Evolutionary conservation across 2,329 filamentous ascomycete genomes (phyloP).

Genomic region (Lachnellula subtilissima): DNA sequence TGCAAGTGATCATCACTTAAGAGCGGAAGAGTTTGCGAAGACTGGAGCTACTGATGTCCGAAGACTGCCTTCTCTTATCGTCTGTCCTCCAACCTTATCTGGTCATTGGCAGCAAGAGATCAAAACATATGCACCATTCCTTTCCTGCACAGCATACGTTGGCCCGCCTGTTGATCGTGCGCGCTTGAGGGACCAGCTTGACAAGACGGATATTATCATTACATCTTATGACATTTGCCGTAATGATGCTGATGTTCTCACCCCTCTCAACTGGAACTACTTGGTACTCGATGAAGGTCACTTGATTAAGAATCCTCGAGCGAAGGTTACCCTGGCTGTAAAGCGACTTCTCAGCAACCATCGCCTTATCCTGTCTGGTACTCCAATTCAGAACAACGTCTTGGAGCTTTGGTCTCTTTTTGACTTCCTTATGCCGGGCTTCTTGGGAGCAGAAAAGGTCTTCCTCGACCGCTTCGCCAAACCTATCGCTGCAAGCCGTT

Average conservation of each 20-base stretch:
- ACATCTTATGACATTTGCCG: slow-evolving; percentile 98
- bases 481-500: slow-evolving; percentile 84
- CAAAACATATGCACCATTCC: slow-evolving; percentile 89
- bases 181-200: slow-evolving; percentile 63
- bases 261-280: slow-evolving; percentile 90
- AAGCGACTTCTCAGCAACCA: slow-evolving; percentile 90
- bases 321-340: slow-evolving; percentile 90
- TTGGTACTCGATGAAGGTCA: slow-evolving; percentile 96
- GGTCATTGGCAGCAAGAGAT: slow-evolving; percentile 99
- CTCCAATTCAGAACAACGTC: slow-evolving; percentile 97
- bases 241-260: slow-evolving; percentile 84
- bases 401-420: slow-evolving; percentile 96
- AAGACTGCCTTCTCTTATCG: slow-evolving; percentile 82
- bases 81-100: slow-evolving; percentile 92
- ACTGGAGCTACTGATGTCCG: slow-evolving; percentile 74
- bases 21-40: slow-evolving; percentile 83
- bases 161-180: slow-evolving; percentile 79
- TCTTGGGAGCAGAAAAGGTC: slow-evolving; percentile 89
- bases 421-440: slow-evolving; percentile 98
- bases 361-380: slow-evolving; percentile 90
- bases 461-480: slow-evolving; percentile 92
- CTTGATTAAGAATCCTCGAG: slow-evolving; percentile 97
- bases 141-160: slow-evolving; percentile 84
- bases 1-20: slow-evolving; percentile 91
- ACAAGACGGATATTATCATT: slow-evolving; percentile 83